These are phyloP conservation scores for Blumeria graminis DNA, from an alignment of 2,329 filamentous ascomycete genomes.

Conservation along the genomic window DNA sequence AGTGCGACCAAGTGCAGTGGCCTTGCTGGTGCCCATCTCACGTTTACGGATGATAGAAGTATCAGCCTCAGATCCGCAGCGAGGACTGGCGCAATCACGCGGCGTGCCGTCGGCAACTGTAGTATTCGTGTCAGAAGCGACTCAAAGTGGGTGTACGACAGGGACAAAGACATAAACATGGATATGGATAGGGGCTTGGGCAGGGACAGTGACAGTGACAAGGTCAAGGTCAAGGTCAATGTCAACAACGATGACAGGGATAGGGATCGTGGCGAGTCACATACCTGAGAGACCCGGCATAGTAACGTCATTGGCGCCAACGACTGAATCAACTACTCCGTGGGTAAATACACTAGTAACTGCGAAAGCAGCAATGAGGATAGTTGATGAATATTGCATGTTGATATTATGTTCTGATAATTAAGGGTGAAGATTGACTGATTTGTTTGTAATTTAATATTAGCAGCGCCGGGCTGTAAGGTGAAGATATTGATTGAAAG, in stretches of 20 bases:
- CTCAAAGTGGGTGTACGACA: too few relatives aligned
- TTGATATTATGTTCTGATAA: conserved; percentile 11
- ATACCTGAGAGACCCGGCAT: conserved; percentile 35
- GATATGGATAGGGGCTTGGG: too few relatives aligned
- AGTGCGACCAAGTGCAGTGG: conserved; percentile 38
- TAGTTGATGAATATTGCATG: conserved; percentile 23
- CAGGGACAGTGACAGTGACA: too few relatives aligned
- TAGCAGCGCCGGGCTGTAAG: too few relatives aligned
- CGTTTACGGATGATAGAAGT: conserved; percentile 42
- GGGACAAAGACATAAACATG: too few relatives aligned
- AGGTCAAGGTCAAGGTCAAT: too few relatives aligned
- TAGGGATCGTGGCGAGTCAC: conserved; percentile 7
- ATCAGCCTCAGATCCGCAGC: conserved; percentile 41
- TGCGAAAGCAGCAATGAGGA: conserved; percentile 22
- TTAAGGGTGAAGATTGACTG: too few relatives aligned
- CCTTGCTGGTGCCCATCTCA: conserved; percentile 29
- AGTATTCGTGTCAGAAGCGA: too few relatives aligned
- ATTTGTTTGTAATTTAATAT: too few relatives aligned
- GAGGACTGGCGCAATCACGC: conserved; percentile 36
- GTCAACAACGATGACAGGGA: too few relatives aligned
- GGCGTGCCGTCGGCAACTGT: conserved; percentile 38
- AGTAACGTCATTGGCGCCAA: conserved; percentile 34
- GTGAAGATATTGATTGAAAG: too few relatives aligned
- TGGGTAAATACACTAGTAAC: conserved; percentile 26
- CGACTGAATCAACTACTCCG: conserved; percentile 29